These are phyloP conservation scores for Aureobasidium zeae DNA, from an alignment of 2,329 filamentous ascomycete genomes.

Conservation along the genomic window DNA sequence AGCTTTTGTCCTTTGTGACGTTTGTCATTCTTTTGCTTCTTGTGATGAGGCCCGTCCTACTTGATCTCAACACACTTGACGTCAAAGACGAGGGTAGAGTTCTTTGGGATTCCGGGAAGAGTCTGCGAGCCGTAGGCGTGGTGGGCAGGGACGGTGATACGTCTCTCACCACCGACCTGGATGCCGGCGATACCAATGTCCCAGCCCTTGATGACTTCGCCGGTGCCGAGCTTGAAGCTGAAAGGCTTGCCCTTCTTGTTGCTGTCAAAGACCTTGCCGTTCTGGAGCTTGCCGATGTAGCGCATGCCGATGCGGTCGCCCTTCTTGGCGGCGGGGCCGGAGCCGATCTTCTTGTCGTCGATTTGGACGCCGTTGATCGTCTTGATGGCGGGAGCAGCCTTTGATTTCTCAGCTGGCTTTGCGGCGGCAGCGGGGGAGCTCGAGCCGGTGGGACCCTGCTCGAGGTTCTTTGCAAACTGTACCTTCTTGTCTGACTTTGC, in stretches of 20 bases:
- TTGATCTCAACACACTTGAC: constrained; percentile 44
- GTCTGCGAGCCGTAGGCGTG: constrained; percentile 82
- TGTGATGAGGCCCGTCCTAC: too few relatives aligned
- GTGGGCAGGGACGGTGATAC: constrained; percentile 77
- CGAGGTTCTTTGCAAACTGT: constrained; percentile 97
- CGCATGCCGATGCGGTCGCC: constrained; percentile 87
- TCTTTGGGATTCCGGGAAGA: constrained; percentile 75
- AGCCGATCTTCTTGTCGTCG: constrained; percentile 89
- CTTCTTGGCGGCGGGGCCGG: constrained; percentile 75
- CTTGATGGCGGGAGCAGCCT: constrained; percentile 56
- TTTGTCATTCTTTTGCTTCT: too few relatives aligned
- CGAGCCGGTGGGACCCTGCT: constrained; percentile 83
- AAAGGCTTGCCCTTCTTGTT: constrained; percentile 99
- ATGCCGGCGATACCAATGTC: constrained; percentile 91
- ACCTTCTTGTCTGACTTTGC: constrained; percentile 82
- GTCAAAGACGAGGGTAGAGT: constrained; percentile 89
- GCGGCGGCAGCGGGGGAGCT: constrained; percentile 36
- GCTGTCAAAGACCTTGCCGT: constrained; percentile 91
- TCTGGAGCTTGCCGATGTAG: constrained; percentile 90
- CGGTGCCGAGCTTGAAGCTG: constrained; percentile 84
- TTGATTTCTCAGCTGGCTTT: constrained; percentile 35
- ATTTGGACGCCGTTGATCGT: constrained; percentile 80
- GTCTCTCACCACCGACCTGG: constrained; percentile 85
- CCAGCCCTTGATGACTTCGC: constrained; percentile 98
- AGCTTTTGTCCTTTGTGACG: too few relatives aligned